Percentiles rank a stretch among this genome's conserved stretches.
Conservation (phyloP, 345 rosid genomes). For the Anacardium occidentale region DNA sequence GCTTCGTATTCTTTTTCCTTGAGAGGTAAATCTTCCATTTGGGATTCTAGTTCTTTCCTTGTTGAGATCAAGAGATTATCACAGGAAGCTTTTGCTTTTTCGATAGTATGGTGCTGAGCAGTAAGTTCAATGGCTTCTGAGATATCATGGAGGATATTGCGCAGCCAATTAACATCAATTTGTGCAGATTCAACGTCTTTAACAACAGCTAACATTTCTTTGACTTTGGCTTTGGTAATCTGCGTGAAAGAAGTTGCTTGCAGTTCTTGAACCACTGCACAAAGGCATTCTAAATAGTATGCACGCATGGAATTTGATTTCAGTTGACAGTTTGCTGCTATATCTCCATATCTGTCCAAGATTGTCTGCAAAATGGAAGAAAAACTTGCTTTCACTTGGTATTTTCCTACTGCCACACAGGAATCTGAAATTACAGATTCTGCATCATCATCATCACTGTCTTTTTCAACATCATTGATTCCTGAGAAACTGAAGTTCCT, state of each 20-base stretch:
- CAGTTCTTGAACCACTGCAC: conserved; percentile 71
- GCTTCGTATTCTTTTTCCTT: conserved; percentile 40
- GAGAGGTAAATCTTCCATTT: conserved; percentile 31
- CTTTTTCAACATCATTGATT: conserved; percentile 31
- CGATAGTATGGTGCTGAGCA: conserved; percentile 27
- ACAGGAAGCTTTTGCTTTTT: conserved; percentile 38
- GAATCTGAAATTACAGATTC: conserved; percentile 66
- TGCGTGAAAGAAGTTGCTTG: conserved; percentile 50
- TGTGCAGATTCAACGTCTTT: conserved; percentile 73
- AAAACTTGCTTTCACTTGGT: conserved; percentile 57
- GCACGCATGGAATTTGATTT: conserved; percentile 70
- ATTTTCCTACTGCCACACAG: conserved; percentile 63
- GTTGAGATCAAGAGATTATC: conserved; percentile 27
- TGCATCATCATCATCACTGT: conserved; percentile 49
- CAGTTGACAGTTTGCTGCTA: conserved; percentile 66
- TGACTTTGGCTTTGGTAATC: conserved; percentile 60
- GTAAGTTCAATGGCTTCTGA: conserved; percentile 36
- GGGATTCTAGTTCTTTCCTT: conserved; percentile 35
- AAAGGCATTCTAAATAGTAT: conserved; percentile 67
- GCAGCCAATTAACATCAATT: conserved; percentile 69
- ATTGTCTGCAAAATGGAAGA: conserved; percentile 54
- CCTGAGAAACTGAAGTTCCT: conserved; percentile 46
- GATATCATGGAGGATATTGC: conserved; percentile 35
- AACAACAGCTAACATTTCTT: conserved; percentile 67
- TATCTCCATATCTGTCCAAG: conserved; percentile 69